Evolutionary conservation across 2,329 filamentous ascomycete species (phyloP).

Genomic region (Fusarium agapanthi): DNA sequence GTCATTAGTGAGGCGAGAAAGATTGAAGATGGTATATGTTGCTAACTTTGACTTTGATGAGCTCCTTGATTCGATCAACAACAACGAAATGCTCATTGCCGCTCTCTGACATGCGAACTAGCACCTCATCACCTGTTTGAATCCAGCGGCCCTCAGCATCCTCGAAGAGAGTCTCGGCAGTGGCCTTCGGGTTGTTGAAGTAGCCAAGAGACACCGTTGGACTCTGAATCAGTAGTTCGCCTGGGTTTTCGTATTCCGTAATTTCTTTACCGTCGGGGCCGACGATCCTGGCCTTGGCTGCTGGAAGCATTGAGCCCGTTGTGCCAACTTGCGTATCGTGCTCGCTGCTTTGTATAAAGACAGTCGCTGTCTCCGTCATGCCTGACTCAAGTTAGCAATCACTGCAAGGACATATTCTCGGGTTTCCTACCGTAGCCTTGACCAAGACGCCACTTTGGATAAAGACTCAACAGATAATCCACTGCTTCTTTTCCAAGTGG

Average conservation of each 20-base stretch:
- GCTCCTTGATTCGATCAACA: slow-evolving; percentile 75
- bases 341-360: slow-evolving; percentile 51
- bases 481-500: slow-evolving; percentile 76
- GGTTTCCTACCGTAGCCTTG: slow-evolving; percentile 78
- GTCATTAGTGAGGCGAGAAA: too few relatives aligned
- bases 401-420: fast-evolving
- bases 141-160: slow-evolving; percentile 77
- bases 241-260: slow-evolving; percentile 73
- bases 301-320: slow-evolving; percentile 72
- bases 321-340: slow-evolving; percentile 73
- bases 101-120: slow-evolving; percentile 68
- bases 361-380: slow-evolving; percentile 39
- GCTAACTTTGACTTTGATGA: slow-evolving; percentile 69
- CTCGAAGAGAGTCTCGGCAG: slow-evolving; percentile 76
- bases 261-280: slow-evolving; percentile 73
- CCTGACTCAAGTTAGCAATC: slow-evolving; percentile 57
- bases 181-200: slow-evolving; percentile 84
- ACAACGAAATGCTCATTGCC: slow-evolving; percentile 86
- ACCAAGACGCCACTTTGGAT: slow-evolving; percentile 70
- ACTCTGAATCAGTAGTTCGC: slow-evolving; percentile 82
- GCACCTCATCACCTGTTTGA: slow-evolving; percentile 84
- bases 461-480: slow-evolving; percentile 66
- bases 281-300: slow-evolving; percentile 69
- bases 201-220: slow-evolving; percentile 85
- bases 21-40: fast-evolving